Conservation (phyloP, 768 basidiomycete genomes). For the Pleurotus citrinopileatus region DNA sequence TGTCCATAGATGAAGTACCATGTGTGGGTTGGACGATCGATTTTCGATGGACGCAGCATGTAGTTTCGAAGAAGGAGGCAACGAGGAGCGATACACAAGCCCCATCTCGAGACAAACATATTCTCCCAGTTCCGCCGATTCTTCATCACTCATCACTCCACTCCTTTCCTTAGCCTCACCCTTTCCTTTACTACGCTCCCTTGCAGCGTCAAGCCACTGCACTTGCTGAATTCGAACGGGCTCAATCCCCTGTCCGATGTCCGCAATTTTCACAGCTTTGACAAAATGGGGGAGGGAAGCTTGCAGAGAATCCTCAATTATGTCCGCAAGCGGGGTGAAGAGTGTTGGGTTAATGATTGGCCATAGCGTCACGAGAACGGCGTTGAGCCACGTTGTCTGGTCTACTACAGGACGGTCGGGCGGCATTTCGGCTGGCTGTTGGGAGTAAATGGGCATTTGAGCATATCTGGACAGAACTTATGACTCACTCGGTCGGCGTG, state of each 20-base stretch:
- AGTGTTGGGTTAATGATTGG: slow-evolving; percentile 72
- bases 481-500: no score
- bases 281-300: slow-evolving; percentile 47
- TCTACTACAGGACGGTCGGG: slow-evolving; percentile 22
- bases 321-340: slow-evolving; percentile 55
- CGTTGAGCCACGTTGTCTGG: slow-evolving; percentile 60
- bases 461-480: no score
- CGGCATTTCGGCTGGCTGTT: neutral
- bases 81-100: slow-evolving; percentile 57
- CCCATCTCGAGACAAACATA: slow-evolving; percentile 70
- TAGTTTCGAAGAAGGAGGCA: slow-evolving; percentile 31
- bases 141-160: slow-evolving; percentile 32
- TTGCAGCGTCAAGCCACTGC: slow-evolving; percentile 5
- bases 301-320: slow-evolving; percentile 60
- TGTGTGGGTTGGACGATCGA: slow-evolving; percentile 56
- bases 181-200: slow-evolving; percentile 19
- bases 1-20: slow-evolving; percentile 70
- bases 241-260: slow-evolving; percentile 67
- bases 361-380: slow-evolving; percentile 61
- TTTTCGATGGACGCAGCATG: slow-evolving; percentile 29
- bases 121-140: slow-evolving; percentile 27
- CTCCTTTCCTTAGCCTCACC: slow-evolving; percentile 22
- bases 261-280: slow-evolving; percentile 65
- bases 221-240: slow-evolving; percentile 52
- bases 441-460: neutral